These are phyloP conservation scores for Ogataea neopini DNA, from an alignment of 805 yeast genomes.

Conservation along the genomic window DNA sequence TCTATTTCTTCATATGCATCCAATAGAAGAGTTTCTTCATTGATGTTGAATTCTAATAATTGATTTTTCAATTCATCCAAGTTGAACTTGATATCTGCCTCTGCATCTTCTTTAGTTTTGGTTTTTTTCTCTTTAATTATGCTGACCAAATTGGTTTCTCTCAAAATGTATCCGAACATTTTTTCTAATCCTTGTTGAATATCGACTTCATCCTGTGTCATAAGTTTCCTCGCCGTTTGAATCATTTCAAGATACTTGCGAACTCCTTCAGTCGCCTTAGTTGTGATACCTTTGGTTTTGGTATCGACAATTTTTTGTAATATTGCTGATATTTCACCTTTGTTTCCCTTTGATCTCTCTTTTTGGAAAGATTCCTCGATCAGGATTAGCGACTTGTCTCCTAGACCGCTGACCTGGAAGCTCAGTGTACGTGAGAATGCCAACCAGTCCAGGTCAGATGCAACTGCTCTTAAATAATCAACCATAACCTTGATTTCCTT, in stretches of 20 bases:
- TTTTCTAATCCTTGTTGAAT: slow-evolving; percentile 9
- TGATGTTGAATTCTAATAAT: slow-evolving; percentile 27
- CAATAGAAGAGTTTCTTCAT: slow-evolving; percentile 25
- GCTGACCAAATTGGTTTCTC: slow-evolving; percentile 24
- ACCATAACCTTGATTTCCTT: slow-evolving; percentile 64
- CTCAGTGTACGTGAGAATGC: slow-evolving; percentile 61
- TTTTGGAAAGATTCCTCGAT: slow-evolving; percentile 20
- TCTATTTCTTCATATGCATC: slow-evolving; percentile 23
- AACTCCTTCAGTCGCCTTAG: slow-evolving; percentile 29
- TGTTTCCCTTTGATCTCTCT: slow-evolving; percentile 9
- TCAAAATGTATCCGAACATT: slow-evolving; percentile 26
- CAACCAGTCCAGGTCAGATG: slow-evolving; percentile 56
- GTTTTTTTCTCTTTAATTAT: slow-evolving; percentile 19
- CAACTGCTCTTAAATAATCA: slow-evolving; percentile 63
- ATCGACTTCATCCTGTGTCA: slow-evolving; percentile 9
- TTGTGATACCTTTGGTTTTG: slow-evolving; percentile 18
- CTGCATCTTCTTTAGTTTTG: slow-evolving; percentile 22
- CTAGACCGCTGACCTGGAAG: slow-evolving; percentile 68
- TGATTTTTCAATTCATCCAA: slow-evolving; percentile 32
- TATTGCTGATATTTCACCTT: slow-evolving; percentile 13
- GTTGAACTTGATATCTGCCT: slow-evolving; percentile 26
- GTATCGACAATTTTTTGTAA: slow-evolving; percentile 15
- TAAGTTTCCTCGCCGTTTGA: slow-evolving; percentile 18
- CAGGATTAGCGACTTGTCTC: slow-evolving; percentile 45
- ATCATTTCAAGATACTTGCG: slow-evolving; percentile 33